These are phyloP conservation scores for Acanthamoeba lugdunensis DNA, from an alignment of 208 protist species.

Conservation along the genomic window DNA sequence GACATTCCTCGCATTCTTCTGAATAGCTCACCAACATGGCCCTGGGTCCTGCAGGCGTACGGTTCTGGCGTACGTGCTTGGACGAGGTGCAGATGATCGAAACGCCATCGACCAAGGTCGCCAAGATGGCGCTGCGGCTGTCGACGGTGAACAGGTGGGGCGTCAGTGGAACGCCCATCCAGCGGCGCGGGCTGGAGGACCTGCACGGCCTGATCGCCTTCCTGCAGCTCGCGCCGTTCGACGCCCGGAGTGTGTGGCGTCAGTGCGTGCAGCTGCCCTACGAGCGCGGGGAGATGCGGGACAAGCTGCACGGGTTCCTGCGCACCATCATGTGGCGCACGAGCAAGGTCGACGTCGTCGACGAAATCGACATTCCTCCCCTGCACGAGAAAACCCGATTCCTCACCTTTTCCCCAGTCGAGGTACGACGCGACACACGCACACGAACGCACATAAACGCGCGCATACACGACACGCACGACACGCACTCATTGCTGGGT, in stretches of 20 bases:
- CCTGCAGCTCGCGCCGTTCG: constrained; percentile 28
- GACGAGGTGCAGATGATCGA: constrained; percentile 71
- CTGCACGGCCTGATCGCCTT: constrained; percentile 77
- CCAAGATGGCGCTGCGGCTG: constrained; percentile 51
- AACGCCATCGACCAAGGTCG: constrained; percentile 65
- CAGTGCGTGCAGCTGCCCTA: constrained; percentile 59
- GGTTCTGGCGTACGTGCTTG: constrained; percentile 49
- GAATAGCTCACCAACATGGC: neutral
- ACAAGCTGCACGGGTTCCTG: neutral
- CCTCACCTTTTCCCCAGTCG: constrained; percentile 48
- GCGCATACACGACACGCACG: neutral
- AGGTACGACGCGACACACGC: neutral
- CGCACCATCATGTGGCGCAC: constrained; percentile 62
- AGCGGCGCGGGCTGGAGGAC: constrained; percentile 71
- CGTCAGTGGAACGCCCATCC: constrained; percentile 66
- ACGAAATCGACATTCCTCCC: constrained; percentile 41
- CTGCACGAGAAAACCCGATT: neutral
- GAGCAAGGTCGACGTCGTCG: constrained; percentile 35
- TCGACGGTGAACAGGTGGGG: constrained; percentile 66
- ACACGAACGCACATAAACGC: no score
- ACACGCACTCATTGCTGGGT: neutral
- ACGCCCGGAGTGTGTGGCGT: neutral
- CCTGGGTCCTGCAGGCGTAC: neutral
- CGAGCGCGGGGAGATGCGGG: constrained; percentile 7
- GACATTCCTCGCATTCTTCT: no score